phyloP scores from a whole-genome alignment of 1,284 basidiomycete species.

The Leccinum griseonigrum region DNA sequence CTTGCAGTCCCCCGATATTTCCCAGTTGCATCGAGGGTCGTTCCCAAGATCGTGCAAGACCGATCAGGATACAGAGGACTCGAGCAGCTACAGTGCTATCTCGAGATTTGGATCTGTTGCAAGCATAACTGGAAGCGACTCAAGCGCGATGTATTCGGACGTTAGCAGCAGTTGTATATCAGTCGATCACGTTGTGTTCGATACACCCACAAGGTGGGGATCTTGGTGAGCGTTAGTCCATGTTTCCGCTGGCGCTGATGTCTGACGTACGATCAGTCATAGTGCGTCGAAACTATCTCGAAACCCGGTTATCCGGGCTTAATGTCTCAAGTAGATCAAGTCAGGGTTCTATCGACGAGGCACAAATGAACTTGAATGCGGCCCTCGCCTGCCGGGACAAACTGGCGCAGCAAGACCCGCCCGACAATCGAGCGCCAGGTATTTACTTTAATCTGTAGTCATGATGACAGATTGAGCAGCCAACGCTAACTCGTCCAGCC shows the following conservation, averaged over 20 bases:
- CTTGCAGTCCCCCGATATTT: constrained; percentile 23
- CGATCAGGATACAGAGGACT: constrained; percentile 49
- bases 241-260: constrained; percentile 8
- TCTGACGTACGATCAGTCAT: constrained; percentile 25
- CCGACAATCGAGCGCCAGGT: constrained; percentile 5
- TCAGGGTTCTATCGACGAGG: constrained; percentile 30
- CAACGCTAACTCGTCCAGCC: constrained; percentile 59
- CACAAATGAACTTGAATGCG: constrained; percentile 21
- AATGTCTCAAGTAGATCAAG: constrained; percentile 40
- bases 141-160: constrained; percentile 54
- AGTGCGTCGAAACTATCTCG: constrained; percentile 39
- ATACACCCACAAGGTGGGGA: constrained; percentile 37
- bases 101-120: constrained; percentile 61
- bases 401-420: constrained; percentile 16
- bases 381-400: constrained; percentile 28
- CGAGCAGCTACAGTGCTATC: constrained; percentile 44
- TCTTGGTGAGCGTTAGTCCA: constrained; percentile 44
- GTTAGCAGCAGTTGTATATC: constrained; percentile 42
- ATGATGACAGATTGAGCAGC: constrained; percentile 78
- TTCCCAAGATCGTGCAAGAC: constrained; percentile 35
- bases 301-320: constrained; percentile 45
- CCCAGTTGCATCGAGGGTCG: constrained; percentile 29
- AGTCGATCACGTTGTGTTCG: constrained; percentile 32
- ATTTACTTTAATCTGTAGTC: constrained; percentile 73
- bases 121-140: constrained; percentile 56